These are phyloP conservation scores for Clarireedia paspali DNA, from an alignment of 2,329 filamentous ascomycete species.

Conservation along the genomic window DNA sequence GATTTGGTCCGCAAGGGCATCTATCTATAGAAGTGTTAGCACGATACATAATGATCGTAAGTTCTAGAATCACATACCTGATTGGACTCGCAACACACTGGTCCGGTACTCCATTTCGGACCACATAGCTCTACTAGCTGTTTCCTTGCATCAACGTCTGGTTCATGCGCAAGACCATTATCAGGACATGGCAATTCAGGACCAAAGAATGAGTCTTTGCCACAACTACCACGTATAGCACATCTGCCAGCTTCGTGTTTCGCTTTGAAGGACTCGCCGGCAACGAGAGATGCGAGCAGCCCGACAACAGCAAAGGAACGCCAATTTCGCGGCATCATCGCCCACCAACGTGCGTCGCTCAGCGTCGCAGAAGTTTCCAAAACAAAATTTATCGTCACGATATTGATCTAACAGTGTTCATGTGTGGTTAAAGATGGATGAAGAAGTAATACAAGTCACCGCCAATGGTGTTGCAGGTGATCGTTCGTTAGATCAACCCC, in stretches of 20 bases:
- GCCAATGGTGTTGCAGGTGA: background rate
- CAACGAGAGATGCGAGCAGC: conserved; percentile 17
- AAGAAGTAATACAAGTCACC: background rate
- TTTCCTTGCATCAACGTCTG: conserved; percentile 61
- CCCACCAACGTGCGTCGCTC: conserved; percentile 9
- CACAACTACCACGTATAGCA: conserved; percentile 85
- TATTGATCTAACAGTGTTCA: too few relatives aligned
- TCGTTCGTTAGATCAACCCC: background rate
- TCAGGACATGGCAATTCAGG: conserved; percentile 87
- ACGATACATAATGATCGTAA: background rate
- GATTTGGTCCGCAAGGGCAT: conserved; percentile 74
- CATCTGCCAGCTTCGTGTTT: conserved; percentile 84
- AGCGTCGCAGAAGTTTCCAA: conserved; percentile 8
- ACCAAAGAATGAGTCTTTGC: conserved; percentile 83
- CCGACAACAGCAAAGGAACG: conserved; percentile 15
- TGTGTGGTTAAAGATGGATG: background rate
- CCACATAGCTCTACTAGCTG: conserved; percentile 83
- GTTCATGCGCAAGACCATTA: conserved; percentile 72
- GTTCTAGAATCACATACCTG: conserved; percentile 46
- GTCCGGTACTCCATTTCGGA: conserved; percentile 71
- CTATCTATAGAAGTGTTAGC: conserved; percentile 45
- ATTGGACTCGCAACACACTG: conserved; percentile 76
- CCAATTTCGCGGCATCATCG: conserved; percentile 12
- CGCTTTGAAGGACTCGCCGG: conserved; percentile 29
- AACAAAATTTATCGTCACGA: too few relatives aligned